These are phyloP conservation scores for Colletotrichum sp. DNA, from an alignment of 2,329 filamentous ascomycete species.

Conservation along the genomic window DNA sequence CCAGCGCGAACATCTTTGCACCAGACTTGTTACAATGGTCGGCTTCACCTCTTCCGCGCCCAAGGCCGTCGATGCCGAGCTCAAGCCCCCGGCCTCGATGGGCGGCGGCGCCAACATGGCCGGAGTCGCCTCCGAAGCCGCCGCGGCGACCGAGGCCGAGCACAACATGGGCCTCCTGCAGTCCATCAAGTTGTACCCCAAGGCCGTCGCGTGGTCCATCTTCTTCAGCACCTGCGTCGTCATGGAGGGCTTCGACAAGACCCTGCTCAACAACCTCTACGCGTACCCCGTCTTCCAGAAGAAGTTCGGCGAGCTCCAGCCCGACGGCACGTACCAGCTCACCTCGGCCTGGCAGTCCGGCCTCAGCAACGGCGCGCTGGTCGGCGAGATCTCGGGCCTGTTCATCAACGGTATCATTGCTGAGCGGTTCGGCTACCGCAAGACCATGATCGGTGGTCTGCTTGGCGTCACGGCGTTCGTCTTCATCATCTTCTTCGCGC, in stretches of 20 bases:
- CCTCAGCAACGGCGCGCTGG: slow-evolving; percentile 51
- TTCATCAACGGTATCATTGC: slow-evolving; percentile 53
- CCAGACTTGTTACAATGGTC: background rate
- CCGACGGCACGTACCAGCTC: slow-evolving; percentile 48
- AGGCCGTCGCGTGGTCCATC: slow-evolving; percentile 47
- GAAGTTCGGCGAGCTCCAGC: slow-evolving; percentile 40
- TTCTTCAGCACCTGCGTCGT: slow-evolving; percentile 46
- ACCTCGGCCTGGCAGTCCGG: slow-evolving; percentile 56
- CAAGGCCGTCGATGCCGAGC: slow-evolving; percentile 1
- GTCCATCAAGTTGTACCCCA: slow-evolving; percentile 47
- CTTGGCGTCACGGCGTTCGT: slow-evolving; percentile 45
- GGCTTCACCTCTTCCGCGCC: background rate
- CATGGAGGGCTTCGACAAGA: slow-evolving; percentile 36
- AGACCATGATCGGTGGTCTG: slow-evolving; percentile 51
- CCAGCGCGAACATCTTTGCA: background rate
- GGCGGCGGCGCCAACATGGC: background rate
- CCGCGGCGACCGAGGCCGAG: slow-evolving; percentile 44
- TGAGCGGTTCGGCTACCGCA: slow-evolving; percentile 51
- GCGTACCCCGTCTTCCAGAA: slow-evolving; percentile 33
- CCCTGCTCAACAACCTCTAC: slow-evolving; percentile 19
- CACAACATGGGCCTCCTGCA: slow-evolving; percentile 39
- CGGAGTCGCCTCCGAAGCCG: slow-evolving; percentile 28
- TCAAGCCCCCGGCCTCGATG: background rate
- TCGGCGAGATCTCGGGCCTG: slow-evolving; percentile 56
- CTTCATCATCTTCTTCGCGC: slow-evolving; percentile 53